Percentiles rank a stretch among this genome's conserved stretches.
Evolutionary conservation across 2,329 filamentous ascomycete genomes (phyloP).

Genomic region (Rutstroemia sp.): DNA sequence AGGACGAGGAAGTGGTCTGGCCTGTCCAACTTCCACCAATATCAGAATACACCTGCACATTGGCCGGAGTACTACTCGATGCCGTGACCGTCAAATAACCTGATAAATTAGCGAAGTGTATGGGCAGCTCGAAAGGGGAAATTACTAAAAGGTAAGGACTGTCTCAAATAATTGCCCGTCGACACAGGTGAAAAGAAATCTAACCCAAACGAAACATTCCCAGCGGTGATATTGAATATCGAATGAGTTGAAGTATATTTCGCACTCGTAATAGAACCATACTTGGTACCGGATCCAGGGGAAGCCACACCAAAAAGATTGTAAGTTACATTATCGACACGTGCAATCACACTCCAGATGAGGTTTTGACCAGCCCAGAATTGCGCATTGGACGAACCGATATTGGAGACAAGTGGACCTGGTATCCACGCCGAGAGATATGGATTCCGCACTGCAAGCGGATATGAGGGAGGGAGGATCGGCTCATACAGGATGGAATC

Average conservation of each 20-base stretch:
- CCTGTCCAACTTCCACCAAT: conserved; percentile 32
- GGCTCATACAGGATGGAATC: background rate
- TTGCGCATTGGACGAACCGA: conserved; percentile 24
- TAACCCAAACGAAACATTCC: conserved; percentile 22
- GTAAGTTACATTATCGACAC: conserved; percentile 28
- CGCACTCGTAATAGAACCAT: conserved; percentile 18
- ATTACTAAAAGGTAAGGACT: conserved; percentile 32
- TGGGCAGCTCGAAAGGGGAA: conserved; percentile 14
- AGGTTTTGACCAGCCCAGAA: conserved; percentile 31
- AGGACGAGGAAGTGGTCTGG: conserved; percentile 12
- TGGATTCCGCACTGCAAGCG: conserved; percentile 5
- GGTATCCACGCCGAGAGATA: conserved; percentile 29
- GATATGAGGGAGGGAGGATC: conserved; percentile 7
- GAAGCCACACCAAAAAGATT: conserved; percentile 27
- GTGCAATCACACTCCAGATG: conserved; percentile 30
- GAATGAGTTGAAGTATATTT: conserved; percentile 30
- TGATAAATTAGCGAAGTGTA: background rate
- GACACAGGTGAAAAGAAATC: conserved; percentile 33
- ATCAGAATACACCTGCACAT: conserved; percentile 29
- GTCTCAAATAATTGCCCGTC: conserved; percentile 27
- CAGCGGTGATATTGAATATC: conserved; percentile 24
- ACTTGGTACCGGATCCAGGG: conserved; percentile 14
- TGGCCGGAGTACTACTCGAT: background rate
- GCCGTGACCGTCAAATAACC: conserved; percentile 4
- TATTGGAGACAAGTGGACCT: conserved; percentile 20